Base-by-base conservation (phyloP, 805 yeast species). In the Yarrowia sp. region DNA sequence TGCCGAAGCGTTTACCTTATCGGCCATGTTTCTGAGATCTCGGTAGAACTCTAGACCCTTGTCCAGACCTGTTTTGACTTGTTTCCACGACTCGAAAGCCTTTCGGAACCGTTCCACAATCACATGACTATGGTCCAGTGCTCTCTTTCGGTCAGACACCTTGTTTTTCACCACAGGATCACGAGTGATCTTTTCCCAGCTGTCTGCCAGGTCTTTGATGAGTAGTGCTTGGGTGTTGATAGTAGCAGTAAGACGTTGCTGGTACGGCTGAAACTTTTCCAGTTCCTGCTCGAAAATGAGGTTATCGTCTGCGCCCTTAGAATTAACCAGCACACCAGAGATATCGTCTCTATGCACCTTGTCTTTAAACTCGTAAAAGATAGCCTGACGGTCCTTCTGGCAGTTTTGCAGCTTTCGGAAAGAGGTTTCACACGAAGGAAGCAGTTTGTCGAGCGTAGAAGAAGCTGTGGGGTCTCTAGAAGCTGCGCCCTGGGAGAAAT, bases 291-390 rank as follows among this genome's bases (percentile, higher is more conserved):
- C 82, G 72, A 92, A 92, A 14, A 88, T 72, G 4, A 67, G 75
- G 10, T 81, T 77, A 66, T 87, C 92, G 5, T 84, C 77, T 40
- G 81, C 82, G 48, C 83, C 81, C 67, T 83, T 84, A 72, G 89
- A 87, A 68, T 87, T 78, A 9, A 93, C 82, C 33, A 93, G 79
- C 12, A 87, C 78, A 62, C 87, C 86, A 0, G 96, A 87, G 58
- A 92, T 90, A 72, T 93, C 98, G 75, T 93, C 98, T 14, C 81
- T 80, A 70, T 87, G 95, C 35, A 89, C 85, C 54, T 83, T 82
- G 7, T 79, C 81, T 71, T 91, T 91, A 70, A 93, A 79, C 58
- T 86, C 90, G 1, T 80, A 80, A 36, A 89, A 78, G 1, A 87
- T 80, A 40, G 84, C 79, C 6, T 78, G 73, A 51, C 96, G 84